These are phyloP conservation scores for Fusarium euwallaceae DNA, from an alignment of 2,329 filamentous ascomycete species.

Conservation along the genomic window DNA sequence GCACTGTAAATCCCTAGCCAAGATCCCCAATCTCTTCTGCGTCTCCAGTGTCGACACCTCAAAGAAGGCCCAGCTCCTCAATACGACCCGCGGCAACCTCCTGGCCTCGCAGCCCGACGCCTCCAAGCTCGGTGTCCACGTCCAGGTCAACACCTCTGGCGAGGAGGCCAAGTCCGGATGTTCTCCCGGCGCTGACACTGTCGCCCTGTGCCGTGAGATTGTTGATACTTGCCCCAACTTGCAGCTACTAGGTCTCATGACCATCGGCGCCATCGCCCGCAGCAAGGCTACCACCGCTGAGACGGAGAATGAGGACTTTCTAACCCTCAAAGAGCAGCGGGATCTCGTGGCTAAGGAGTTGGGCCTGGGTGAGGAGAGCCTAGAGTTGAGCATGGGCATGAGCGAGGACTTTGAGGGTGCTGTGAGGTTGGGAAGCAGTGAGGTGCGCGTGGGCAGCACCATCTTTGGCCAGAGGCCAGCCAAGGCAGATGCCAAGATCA, in stretches of 20 bases:
- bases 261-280: constrained; percentile 93
- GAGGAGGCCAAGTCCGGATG: constrained; percentile 89
- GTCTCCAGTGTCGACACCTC: constrained; percentile 89
- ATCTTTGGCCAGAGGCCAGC: constrained; percentile 90
- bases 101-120: constrained; percentile 54
- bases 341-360: constrained; percentile 74
- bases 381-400: constrained; percentile 99
- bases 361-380: constrained; percentile 58
- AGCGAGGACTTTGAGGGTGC: constrained; percentile 95
- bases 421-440: constrained; percentile 83
- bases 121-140: constrained; percentile 77
- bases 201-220: constrained; percentile 78
- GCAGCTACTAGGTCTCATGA: constrained; percentile 88
- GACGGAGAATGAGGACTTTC: constrained; percentile 93
- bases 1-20: constrained; percentile 89
- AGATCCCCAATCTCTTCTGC: constrained; percentile 89
- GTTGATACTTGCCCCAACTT: constrained; percentile 79
- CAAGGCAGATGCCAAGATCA: constrained; percentile 82
- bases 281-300: constrained; percentile 80
- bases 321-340: constrained; percentile 74
- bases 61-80: constrained; percentile 88
- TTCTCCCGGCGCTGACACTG: constrained; percentile 71
- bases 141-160: constrained; percentile 96
- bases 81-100: constrained; percentile 78
- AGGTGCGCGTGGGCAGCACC: constrained; percentile 92